Evolutionary conservation across 1,284 basidiomycete species (phyloP), one percentile per base, ranked within the genome.

Genomic region (Sporisorium graminicola): DNA sequence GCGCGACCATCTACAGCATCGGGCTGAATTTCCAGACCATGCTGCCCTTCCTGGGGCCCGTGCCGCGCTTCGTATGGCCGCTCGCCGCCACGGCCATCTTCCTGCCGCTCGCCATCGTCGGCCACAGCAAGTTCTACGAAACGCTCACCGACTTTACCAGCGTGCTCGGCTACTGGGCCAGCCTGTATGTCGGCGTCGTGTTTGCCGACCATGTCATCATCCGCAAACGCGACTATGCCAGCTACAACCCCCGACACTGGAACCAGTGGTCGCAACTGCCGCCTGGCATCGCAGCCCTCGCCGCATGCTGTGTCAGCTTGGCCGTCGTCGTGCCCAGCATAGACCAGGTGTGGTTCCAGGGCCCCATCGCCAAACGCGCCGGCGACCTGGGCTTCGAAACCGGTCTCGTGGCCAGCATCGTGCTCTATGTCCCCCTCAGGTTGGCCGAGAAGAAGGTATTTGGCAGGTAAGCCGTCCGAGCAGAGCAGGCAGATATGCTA

Each of bases 21-120:
- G 81, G 82, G 0, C 42, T 84, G 5, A 72, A 71, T 44, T 64
- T 79, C 35, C 81, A 80, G 47, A 82, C 79, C 27, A 85, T 88
- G 60, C 90, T 97, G 8, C 95, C 95, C 0, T 89, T 94, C 82
- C 95, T 94, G 82, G 88, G 64, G 0, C 72, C 75, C 26, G 90
- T 97, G 14, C 95, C 95, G 0, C 89, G 95, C 81, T 96, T 94
- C 84, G 88, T 94, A 50, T 93, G 96, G 85, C 93, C 94, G 0
- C 82, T 96, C 20, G 84, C 94, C 46, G 91, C 91, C 1, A 92
- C 91, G 0, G 93, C 91, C 1, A 91, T 97, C 51, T 90, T 90
- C 83, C 82, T 91, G 29, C 87, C 90, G 40, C 89, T 90, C 0
- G 90, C 90, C 18, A 88, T 91, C 51, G 90, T 88, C 3, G 91